Evolutionary conservation across 2,329 filamentous ascomycete genomes (phyloP), one percentile per base, ranked within the genome.

Genomic region (Fusarium illudens): DNA sequence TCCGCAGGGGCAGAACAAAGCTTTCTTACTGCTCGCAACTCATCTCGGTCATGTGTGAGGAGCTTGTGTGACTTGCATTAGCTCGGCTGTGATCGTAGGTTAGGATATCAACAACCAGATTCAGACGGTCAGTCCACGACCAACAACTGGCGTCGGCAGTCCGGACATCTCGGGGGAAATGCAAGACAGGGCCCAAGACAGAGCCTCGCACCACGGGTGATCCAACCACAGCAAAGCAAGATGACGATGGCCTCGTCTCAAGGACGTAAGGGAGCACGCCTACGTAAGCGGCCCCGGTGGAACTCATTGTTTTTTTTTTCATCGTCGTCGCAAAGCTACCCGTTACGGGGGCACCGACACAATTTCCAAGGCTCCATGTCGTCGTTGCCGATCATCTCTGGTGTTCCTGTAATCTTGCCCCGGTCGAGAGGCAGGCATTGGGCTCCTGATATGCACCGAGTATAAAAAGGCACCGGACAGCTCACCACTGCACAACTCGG

Each of bases 341-440:
- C 44, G 25, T 20, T 32, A 44, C 51, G 51, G 62, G 58, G 49
- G 49, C 48, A 54, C 60, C 50, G 48, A 56, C 42, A 50, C 44
- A 61, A 49, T 46, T 60, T 56, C 51, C 62, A 54, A 30, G 58
- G 55, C 63, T 58, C 54, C 58, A 50, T 67, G 36, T 67, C 54
- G 58, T 55, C 55, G 62, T 67, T 52, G 58, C 55, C 44, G 56
- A 67, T 44, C 46, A 44, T 48, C 49, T 64, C 13, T 22, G 46
- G 42, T 61, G 53, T 58, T 70, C 49, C 34, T 64, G 63, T 56
- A 67, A 69, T 70, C 59, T 70, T 48, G 33, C 20, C 20, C 37
- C 15, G 37, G 59, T 54, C n/a, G n/a, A n/a, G 56, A 58, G 17
- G 36, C n/a, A 49, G 46, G 44, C 37, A 58, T 46, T 67, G 54